Percentiles rank a stretch among this genome's conserved stretches.
phyloP scores from a whole-genome alignment of 1,139 yeast species.

The Hansenula anomala region DNA sequence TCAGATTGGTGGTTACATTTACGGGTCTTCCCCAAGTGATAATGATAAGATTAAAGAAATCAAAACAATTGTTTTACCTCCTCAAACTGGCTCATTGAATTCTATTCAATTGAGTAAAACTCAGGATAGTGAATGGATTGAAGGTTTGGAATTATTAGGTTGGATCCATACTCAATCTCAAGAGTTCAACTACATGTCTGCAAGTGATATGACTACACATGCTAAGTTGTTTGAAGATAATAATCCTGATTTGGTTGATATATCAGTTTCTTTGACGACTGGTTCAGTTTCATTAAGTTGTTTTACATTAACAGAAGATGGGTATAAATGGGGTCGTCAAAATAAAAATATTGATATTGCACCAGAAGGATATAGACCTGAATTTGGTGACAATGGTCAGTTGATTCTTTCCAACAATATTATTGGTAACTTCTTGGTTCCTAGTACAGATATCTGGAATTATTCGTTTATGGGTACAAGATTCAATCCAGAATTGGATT shows the following conservation, averaged over 20 bases:
- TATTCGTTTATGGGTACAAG: conserved; percentile 84
- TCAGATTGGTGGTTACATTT: conserved; percentile 78
- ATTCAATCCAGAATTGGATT: conserved; percentile 62
- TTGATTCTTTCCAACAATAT: conserved; percentile 70
- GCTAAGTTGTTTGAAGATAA: conserved; percentile 35
- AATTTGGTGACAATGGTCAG: conserved; percentile 62
- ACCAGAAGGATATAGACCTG: conserved; percentile 61
- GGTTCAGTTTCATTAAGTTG: conserved; percentile 82
- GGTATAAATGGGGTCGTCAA: conserved; percentile 70
- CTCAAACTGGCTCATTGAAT: conserved; percentile 77
- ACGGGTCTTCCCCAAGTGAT: conserved; percentile 71
- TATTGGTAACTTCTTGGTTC: conserved; percentile 82
- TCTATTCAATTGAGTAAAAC: conserved; percentile 58
- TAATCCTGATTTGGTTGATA: conserved; percentile 41
- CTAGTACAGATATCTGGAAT: conserved; percentile 85
- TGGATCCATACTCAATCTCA: conserved; percentile 79
- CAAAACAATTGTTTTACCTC: conserved; percentile 70
- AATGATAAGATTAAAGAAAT: conserved; percentile 75
- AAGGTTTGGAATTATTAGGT: conserved; percentile 60
- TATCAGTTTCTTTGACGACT: conserved; percentile 71
- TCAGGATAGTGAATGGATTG: conserved; percentile 40
- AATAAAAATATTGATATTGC: conserved; percentile 53
- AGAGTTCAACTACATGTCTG: conserved; percentile 57
- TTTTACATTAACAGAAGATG: conserved; percentile 55
- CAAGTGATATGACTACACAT: conserved; percentile 66